phyloP scores from a whole-genome alignment of 441 rosid genomes.

The Bocquillonia castaneifolia region DNA sequence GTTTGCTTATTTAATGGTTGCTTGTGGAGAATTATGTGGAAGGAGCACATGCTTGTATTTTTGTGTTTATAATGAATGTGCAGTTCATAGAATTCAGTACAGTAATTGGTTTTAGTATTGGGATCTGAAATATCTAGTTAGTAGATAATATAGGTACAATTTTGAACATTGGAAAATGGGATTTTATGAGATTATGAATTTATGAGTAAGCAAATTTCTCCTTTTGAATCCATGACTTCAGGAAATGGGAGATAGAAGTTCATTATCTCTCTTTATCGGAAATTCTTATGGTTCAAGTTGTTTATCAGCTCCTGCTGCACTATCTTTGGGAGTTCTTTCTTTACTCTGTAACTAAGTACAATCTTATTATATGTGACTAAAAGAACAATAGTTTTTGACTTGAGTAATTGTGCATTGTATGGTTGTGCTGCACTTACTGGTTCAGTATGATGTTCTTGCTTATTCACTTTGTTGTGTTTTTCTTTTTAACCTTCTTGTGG shows the following conservation, averaged over 20 bases:
- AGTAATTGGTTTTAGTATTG: not conserved
- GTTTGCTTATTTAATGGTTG: slow-evolving; percentile 9
- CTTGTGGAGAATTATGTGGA: slow-evolving; percentile 15
- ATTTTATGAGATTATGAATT: not conserved
- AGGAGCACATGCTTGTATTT: slow-evolving; percentile 15
- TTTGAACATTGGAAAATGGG: not conserved
- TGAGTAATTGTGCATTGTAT: not conserved
- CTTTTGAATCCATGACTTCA: not conserved
- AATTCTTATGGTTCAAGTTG: not conserved
- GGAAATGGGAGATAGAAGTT: not conserved
- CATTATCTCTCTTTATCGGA: not conserved
- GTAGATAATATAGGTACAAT: not conserved
- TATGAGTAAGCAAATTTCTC: not conserved
- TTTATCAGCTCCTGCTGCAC: not conserved
- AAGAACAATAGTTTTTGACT: not conserved
- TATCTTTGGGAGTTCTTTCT: not conserved
- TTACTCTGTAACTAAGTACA: not conserved
- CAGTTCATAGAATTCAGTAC: slow-evolving; percentile 3
- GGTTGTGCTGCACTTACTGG: not conserved
- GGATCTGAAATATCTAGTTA: not conserved
- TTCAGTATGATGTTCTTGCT: not conserved
- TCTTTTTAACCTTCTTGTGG: not conserved
- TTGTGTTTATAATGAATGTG: not conserved
- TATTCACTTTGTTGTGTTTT: not conserved
- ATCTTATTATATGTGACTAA: not conserved